A percentile compares a stretch with the other conserved stretches of the same genome.
Evolutionary conservation across 768 basidiomycete species (phyloP).

Genomic region (Leccinum uliginosum): DNA sequence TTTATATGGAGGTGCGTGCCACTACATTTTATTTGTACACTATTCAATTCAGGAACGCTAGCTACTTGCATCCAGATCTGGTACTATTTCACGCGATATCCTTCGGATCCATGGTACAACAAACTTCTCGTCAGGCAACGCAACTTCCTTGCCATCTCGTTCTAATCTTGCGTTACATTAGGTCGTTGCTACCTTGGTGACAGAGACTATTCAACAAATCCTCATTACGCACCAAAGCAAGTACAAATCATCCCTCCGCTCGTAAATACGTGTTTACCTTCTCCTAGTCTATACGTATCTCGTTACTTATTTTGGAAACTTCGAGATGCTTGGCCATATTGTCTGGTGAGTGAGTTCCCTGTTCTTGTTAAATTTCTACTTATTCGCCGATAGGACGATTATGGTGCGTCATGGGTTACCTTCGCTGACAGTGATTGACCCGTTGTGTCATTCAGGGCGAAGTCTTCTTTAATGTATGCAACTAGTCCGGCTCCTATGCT

Average conservation of each 20-base stretch:
- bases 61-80: constrained; percentile 54
- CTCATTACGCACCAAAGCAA: constrained; percentile 50
- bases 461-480: constrained; percentile 44
- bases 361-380: neutral
- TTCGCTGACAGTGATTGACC: constrained; percentile 4
- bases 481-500: neutral
- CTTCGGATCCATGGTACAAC: constrained; percentile 45
- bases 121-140: constrained; percentile 39
- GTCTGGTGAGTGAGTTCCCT: constrained; percentile 37
- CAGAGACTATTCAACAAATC: constrained; percentile 51
- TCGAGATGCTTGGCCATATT: constrained; percentile 25
- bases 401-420: constrained; percentile 11
- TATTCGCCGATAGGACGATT: constrained; percentile 17
- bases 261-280: neutral
- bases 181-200: constrained; percentile 47
- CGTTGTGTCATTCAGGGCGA: constrained; percentile 34
- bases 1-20: constrained; percentile 44
- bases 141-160: neutral
- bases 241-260: neutral
- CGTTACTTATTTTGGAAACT: constrained; percentile 38
- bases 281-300: constrained; percentile 45
- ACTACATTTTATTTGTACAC: neutral
- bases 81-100: constrained; percentile 49
- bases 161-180: constrained; percentile 18
- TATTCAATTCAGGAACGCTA: constrained; percentile 19